These are phyloP conservation scores for Plantago major DNA, from an alignment of 257 asterid species.

Conservation along the genomic window DNA sequence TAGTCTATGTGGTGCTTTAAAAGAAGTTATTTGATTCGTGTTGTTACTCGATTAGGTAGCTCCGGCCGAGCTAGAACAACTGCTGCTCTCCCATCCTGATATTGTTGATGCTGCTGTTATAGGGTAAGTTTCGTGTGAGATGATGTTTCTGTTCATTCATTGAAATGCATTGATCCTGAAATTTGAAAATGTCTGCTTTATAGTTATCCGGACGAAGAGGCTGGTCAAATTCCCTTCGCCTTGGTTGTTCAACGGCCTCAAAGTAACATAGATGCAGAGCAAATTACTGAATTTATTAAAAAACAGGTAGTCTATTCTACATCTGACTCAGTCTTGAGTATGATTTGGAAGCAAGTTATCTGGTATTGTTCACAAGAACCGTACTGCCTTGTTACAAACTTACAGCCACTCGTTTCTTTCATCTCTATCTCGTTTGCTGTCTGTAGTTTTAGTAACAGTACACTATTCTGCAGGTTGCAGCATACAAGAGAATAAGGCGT, in stretches of 20 bases:
- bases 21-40: not conserved
- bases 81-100: conserved; percentile 48
- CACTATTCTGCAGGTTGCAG: conserved; percentile 40
- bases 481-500: conserved; percentile 49
- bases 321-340: not conserved
- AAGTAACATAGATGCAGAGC: conserved; percentile 30
- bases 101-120: conserved; percentile 56
- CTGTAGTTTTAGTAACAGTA: not conserved
- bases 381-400: not conserved
- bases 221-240: conserved; percentile 56
- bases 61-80: conserved; percentile 54
- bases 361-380: not conserved
- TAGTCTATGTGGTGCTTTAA: no score
- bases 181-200: not conserved
- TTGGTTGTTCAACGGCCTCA: conserved; percentile 35
- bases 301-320: conserved; percentile 30
- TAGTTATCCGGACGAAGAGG: conserved; percentile 53
- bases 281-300: conserved; percentile 36
- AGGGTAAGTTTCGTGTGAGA: conserved; percentile 28
- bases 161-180: not conserved
- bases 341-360: not conserved
- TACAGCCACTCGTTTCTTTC: not conserved
- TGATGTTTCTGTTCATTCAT: not conserved
- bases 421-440: not conserved
- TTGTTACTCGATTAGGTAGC: conserved; percentile 36